phyloP scores from a whole-genome alignment of 306 rosid genomes.

The Spatholobus suberectus region DNA sequence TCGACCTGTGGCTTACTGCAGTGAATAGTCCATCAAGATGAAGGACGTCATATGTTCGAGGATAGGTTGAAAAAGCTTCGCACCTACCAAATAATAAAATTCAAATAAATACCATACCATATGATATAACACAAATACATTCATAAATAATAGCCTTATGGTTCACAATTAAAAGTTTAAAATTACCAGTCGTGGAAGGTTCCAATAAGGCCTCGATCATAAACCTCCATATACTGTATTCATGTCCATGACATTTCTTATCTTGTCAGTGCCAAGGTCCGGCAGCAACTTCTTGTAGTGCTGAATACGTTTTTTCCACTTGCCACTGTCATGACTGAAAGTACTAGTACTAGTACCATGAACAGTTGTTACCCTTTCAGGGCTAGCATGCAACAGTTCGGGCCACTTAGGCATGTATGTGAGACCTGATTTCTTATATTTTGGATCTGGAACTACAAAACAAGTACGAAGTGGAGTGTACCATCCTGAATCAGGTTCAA shows the following conservation, averaged over 20 bases:
- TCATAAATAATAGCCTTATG: neutral
- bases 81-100: constrained; percentile 69
- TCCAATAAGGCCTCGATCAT: constrained; percentile 94
- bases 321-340: constrained; percentile 77
- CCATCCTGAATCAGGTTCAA: constrained; percentile 95
- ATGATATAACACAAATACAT: neutral
- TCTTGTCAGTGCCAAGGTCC: constrained; percentile 75
- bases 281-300: constrained; percentile 94
- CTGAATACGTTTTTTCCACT: constrained; percentile 79
- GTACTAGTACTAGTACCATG: constrained; percentile 68
- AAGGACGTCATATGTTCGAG: constrained; percentile 94
- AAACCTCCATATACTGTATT: constrained; percentile 83
- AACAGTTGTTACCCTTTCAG: constrained; percentile 65
- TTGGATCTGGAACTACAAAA: constrained; percentile 73
- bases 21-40: constrained; percentile 94
- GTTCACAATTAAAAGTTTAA: constrained; percentile 2
- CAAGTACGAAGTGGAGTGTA: constrained; percentile 94
- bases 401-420: constrained; percentile 81
- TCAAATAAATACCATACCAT: constrained; percentile 35
- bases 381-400: constrained; percentile 63
- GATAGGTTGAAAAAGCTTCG: constrained; percentile 97
- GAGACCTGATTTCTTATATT: constrained; percentile 64
- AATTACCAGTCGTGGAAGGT: constrained; percentile 91
- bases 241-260: constrained; percentile 98
- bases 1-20: constrained; percentile 90